phyloP scores from a whole-genome alignment of 306 rosid genomes.

The Carpinus fangiana region DNA sequence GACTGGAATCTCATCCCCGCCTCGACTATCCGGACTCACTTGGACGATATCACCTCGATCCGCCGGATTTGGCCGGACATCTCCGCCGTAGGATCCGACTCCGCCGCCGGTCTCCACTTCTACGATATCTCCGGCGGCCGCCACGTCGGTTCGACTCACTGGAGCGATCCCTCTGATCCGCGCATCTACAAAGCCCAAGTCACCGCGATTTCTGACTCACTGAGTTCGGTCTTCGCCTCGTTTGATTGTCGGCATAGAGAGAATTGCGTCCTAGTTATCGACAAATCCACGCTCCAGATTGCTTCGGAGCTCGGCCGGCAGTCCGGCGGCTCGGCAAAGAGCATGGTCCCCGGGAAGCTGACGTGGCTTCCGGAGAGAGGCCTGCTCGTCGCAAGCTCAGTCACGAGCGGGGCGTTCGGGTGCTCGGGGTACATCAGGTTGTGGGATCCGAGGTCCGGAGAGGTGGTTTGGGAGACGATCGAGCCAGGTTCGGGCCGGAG shows the following conservation, averaged over 20 bases:
- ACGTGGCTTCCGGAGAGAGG: conserved; percentile 61
- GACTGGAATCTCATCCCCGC: conserved; percentile 63
- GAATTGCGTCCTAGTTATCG: conserved; percentile 68
- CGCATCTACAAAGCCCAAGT: conserved; percentile 83
- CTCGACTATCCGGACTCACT: conserved; percentile 67
- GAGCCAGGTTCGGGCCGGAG: conserved; percentile 90
- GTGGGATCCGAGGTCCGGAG: conserved; percentile 73
- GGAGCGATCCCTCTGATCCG: conserved; percentile 77
- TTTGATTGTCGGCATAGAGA: conserved; percentile 70
- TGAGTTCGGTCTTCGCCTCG: conserved; percentile 53
- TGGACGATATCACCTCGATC: conserved; percentile 68
- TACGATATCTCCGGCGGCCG: conserved; percentile 68
- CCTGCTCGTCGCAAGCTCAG: conserved; percentile 56
- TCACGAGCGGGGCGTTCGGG: conserved; percentile 69
- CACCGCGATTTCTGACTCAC: conserved; percentile 54
- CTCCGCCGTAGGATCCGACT: conserved; percentile 64
- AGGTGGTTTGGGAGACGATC: conserved; percentile 76
- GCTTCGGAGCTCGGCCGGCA: conserved; percentile 59
- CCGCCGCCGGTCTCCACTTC: conserved; percentile 69
- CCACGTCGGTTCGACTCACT: conserved; percentile 63
- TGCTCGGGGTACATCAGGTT: conserved; percentile 71
- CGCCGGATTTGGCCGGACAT: conserved; percentile 70
- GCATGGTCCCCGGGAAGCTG: conserved; percentile 58
- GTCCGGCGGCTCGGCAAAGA: conserved; percentile 68
- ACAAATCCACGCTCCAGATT: conserved; percentile 57